Base-by-base conservation (phyloP, 1,139 yeast genomes). In the Entelexis sorbosivorans region DNA sequence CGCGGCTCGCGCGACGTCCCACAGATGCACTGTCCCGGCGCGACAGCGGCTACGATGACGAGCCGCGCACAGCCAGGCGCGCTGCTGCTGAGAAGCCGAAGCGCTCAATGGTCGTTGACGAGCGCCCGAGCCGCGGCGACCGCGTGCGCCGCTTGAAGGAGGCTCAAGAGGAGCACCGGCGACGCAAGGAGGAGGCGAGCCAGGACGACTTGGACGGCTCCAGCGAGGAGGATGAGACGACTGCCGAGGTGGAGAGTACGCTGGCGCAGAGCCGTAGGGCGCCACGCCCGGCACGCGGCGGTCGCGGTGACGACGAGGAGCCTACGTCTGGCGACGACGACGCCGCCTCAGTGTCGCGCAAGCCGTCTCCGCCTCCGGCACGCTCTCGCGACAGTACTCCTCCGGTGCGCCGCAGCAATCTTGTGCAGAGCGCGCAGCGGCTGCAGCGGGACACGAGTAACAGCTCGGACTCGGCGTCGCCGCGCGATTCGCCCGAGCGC, bases 81-180 rank as follows among this genome's bases (percentile, higher is more conserved):
- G 17, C 35, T 1, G 3, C 9, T 1, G 35, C 8, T 17, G 38
- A 19, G 5, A 31, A 16, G 29, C 38, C 47, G 5, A 46, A 46
- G 24, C 38, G 43, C 7, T 48, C 52, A 11, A 42, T 45, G 31
- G 20, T 51, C n/a, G 45, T 19, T 14, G 52, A 48, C 10, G 55
- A 53, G 26, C 38, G 50, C 6, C 56, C 49, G 5, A 28, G 49
- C 10, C 55, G 57, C 14, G 51, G 50, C 16, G 53, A 55, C 38
- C 53, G 58, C 17, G 50, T 54, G 17, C 38, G 53, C 14, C 34
- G 51, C 5, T 43, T 54, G 28, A 55, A 51, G 36, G 55, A 55
- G 20, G 58, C 53, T 6, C 58, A 55, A 35, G 46, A 47, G n/a
- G 52, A 53, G 47, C 57, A 55, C 44, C 51, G 53, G 4, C 38